phyloP scores from a whole-genome alignment of 2,329 filamentous ascomycete species.

The Pyrenochaeta sp. region DNA sequence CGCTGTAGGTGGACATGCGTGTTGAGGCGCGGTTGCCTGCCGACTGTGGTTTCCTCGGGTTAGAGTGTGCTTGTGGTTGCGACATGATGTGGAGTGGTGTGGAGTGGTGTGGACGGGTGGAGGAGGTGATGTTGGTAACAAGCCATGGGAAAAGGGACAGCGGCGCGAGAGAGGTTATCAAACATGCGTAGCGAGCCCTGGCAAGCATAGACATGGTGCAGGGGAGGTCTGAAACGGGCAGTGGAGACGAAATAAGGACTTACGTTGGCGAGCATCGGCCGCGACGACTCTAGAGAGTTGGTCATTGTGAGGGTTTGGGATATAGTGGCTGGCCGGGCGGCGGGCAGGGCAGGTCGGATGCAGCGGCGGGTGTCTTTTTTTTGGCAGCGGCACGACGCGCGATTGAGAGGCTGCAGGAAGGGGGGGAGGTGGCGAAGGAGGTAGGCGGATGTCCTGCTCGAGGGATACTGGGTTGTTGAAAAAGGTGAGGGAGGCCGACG shows the following conservation, averaged over 20 bases:
- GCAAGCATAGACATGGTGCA: slow-evolving; percentile 28
- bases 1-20: slow-evolving; percentile 61
- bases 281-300: slow-evolving; percentile 50
- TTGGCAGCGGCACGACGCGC: slow-evolving; percentile 1
- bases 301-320: slow-evolving; percentile 38
- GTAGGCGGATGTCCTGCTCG: background rate
- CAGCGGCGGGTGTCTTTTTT: background rate
- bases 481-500: slow-evolving; percentile 8
- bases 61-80: slow-evolving; percentile 30
- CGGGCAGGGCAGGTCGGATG: slow-evolving; percentile 6
- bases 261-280: slow-evolving; percentile 53
- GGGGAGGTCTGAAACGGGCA: slow-evolving; percentile 39
- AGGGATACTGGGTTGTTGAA: slow-evolving; percentile 8
- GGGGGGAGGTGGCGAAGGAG: background rate
- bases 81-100: slow-evolving; percentile 27
- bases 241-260: slow-evolving; percentile 39
- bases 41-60: slow-evolving; percentile 40
- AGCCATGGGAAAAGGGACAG: slow-evolving; percentile 4
- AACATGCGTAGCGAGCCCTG: slow-evolving; percentile 2
- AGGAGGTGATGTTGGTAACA: slow-evolving; percentile 4
- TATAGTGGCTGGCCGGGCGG: slow-evolving; percentile 10
- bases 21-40: slow-evolving; percentile 50
- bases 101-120: slow-evolving; percentile 20
- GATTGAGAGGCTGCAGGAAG: slow-evolving; percentile 4
- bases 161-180: slow-evolving; percentile 20